phyloP scores from a whole-genome alignment of 345 rosid species.

The Pelargonium nanum region DNA sequence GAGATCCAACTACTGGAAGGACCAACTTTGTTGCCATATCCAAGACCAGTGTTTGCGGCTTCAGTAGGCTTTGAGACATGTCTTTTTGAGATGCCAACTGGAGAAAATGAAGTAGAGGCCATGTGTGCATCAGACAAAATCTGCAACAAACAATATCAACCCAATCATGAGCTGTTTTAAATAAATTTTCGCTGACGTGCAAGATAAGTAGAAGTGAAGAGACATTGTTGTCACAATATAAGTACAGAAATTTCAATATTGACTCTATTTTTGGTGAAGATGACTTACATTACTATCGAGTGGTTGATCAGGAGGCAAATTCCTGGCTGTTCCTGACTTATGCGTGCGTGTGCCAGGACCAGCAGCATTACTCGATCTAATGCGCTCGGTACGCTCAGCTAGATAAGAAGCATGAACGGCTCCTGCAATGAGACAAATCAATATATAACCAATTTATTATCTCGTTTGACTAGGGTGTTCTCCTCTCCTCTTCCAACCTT shows the following conservation, averaged over 20 bases:
- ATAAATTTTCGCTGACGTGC: not conserved
- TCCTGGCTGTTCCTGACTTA: conserved; percentile 42
- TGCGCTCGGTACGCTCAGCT: conserved; percentile 35
- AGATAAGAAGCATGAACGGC: conserved; percentile 33
- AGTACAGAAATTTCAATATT: not conserved
- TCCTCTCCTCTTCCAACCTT: not conserved
- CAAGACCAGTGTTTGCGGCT: conserved; percentile 43
- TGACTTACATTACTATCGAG: conserved; percentile 52
- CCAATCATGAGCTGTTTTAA: not conserved
- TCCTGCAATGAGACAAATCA: conserved; percentile 29
- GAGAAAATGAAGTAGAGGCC: conserved; percentile 45
- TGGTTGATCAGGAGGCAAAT: conserved; percentile 31
- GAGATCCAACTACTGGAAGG: conserved; percentile 59
- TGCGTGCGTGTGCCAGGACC: conserved; percentile 41
- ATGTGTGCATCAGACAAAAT: conserved; percentile 30
- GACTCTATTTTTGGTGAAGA: not conserved
- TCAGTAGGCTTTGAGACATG: conserved; percentile 41
- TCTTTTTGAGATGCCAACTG: conserved; percentile 51
- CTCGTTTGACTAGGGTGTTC: not conserved
- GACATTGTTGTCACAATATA: too few relatives aligned
- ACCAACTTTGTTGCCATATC: conserved; percentile 33
- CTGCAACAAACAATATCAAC: conserved; percentile 25
- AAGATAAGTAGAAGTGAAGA: too few relatives aligned
- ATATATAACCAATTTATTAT: not conserved
- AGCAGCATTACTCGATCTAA: conserved; percentile 30